Percentiles rank a stretch among this genome's conserved stretches.
phyloP scores from a whole-genome alignment of 257 asterid species.

The Rehmannia glutinosa region DNA sequence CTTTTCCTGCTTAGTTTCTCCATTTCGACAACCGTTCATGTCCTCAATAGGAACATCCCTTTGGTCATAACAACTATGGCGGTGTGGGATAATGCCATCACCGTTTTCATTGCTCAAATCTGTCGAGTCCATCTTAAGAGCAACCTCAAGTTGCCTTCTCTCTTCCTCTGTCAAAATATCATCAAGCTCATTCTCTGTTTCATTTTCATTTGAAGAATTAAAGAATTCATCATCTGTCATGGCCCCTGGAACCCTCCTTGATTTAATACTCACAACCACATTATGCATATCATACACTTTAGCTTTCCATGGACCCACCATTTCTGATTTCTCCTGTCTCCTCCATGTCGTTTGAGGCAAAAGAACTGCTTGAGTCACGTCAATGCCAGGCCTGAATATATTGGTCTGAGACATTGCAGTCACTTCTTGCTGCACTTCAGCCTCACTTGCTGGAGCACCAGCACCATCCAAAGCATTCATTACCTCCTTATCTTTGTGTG shows the following conservation, averaged over 20 bases:
- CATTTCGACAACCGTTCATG: constrained; percentile 22
- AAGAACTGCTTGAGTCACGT: constrained; percentile 91
- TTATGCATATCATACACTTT: constrained; percentile 97
- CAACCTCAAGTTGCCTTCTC: constrained; percentile 84
- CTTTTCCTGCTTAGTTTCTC: constrained; percentile 61
- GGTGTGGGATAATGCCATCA: constrained; percentile 62
- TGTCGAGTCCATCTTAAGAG: constrained; percentile 68
- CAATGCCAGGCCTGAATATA: constrained; percentile 94
- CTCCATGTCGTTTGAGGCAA: constrained; percentile 92
- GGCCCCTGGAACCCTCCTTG: constrained; percentile 94
- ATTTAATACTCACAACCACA: constrained; percentile 89
- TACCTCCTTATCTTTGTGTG: constrained; percentile 88
- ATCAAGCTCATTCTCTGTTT: constrained; percentile 69
- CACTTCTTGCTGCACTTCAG: constrained; percentile 84
- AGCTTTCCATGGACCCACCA: constrained; percentile 86
- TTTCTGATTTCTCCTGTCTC: constrained; percentile 74
- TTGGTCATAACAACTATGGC: constrained; percentile 82
- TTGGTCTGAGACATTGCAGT: constrained; percentile 89
- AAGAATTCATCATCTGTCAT: constrained; percentile 88
- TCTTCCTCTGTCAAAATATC: constrained; percentile 88
- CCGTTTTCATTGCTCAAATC: constrained; percentile 49
- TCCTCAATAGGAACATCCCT: constrained; percentile 78
- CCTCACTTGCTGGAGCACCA: constrained; percentile 82
- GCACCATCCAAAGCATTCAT: constrained; percentile 98
- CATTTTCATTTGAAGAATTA: constrained; percentile 66